A percentile compares a stretch with the other conserved stretches of the same genome.
phyloP scores from a whole-genome alignment of 495 filamentous ascomycete genomes.

The Coniosporium apollinis region DNA sequence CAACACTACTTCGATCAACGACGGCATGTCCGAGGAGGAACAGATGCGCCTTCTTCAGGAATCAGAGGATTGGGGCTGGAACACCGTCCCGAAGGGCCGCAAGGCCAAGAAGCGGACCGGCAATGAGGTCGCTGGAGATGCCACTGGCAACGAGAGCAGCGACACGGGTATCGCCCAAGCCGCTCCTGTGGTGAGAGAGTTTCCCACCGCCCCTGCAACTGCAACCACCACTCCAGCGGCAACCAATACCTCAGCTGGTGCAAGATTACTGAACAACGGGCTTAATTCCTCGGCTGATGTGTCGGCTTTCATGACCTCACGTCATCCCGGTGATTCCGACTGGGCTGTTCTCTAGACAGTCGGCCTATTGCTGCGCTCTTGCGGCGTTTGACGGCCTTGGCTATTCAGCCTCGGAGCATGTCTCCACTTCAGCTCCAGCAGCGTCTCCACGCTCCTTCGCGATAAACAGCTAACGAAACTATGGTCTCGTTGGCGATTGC shows the following conservation, averaged over 20 bases:
- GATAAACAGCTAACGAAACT: too few species aligned
- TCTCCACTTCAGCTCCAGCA: too few species aligned
- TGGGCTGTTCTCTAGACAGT: constrained; percentile 29
- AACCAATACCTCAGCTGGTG: too few species aligned
- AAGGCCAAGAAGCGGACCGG: constrained; percentile 40
- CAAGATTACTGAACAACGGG: too few species aligned
- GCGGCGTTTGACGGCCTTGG: too few species aligned
- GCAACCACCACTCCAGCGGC: too few species aligned
- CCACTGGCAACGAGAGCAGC: constrained; percentile 6
- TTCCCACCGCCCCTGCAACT: background rate
- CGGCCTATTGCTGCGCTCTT: too few species aligned
- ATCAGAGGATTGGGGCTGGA: constrained; percentile 46
- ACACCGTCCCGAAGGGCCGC: constrained; percentile 43
- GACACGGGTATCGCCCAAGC: constrained; percentile 3
- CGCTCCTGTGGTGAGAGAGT: constrained; percentile 2
- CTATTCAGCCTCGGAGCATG: too few species aligned
- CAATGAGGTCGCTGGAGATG: constrained; percentile 18
- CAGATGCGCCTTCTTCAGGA: constrained; percentile 40
- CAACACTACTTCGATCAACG: constrained; percentile 33
- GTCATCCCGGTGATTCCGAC: constrained; percentile 41
- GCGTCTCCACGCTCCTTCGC: too few species aligned
- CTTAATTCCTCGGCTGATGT: background rate
- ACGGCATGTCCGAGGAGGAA: constrained; percentile 69
- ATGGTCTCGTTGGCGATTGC: too few species aligned
- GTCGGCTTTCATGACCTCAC: background rate